Evolutionary conservation across 75 land plant genomes (phyloP).

Genomic region (Larix kaempferi): DNA sequence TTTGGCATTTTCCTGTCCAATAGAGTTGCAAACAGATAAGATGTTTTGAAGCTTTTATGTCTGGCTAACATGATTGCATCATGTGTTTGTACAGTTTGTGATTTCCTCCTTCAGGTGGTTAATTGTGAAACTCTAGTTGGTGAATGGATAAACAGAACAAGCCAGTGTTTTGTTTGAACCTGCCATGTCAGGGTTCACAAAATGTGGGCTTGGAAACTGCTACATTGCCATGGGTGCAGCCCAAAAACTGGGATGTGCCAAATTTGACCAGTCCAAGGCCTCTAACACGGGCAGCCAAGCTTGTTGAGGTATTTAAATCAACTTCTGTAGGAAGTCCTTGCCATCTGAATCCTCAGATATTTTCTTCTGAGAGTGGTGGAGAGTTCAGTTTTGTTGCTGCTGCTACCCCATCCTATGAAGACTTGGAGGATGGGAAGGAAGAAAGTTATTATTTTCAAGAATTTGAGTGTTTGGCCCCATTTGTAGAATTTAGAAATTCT

Average conservation of each 20-base stretch:
- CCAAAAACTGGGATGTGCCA: not conserved
- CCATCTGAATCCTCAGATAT: not conserved
- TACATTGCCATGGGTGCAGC: not conserved
- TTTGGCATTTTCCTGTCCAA: not conserved
- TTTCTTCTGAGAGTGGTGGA: not conserved
- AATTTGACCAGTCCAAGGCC: not conserved
- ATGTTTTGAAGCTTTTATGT: not conserved
- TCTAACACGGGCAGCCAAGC: not conserved
- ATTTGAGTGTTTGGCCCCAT: not conserved
- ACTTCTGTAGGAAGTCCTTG: not conserved
- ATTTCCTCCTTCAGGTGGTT: not conserved
- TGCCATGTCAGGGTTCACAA: not conserved
- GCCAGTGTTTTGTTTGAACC: not conserved
- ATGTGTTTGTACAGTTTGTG: not conserved
- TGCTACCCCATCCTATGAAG: not conserved
- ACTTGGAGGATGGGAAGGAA: not conserved
- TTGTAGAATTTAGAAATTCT: not conserved
- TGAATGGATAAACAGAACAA: conserved; percentile 8
- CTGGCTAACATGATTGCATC: not conserved
- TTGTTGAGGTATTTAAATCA: not conserved
- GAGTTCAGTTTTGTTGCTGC: not conserved
- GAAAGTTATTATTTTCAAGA: not conserved
- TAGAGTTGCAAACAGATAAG: not conserved
- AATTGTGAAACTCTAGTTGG: not conserved
- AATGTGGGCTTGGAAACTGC: not conserved